Conservation (phyloP, 129 eudicot species). For the Tanacetum coccineum region DNA sequence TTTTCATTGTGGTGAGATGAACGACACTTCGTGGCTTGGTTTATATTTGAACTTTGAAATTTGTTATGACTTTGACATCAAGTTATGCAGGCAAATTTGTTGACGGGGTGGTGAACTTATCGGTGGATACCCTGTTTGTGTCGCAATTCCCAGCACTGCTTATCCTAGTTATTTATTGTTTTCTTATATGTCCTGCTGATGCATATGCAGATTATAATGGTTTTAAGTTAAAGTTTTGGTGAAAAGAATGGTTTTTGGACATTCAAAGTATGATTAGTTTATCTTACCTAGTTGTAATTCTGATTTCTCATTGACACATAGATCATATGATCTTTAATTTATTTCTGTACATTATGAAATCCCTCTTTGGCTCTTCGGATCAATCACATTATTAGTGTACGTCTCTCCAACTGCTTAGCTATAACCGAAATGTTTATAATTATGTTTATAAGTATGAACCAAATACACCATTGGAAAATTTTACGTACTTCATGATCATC, state of each 20-base stretch:
- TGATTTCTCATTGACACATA: constrained; percentile 3
- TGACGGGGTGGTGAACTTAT: constrained; percentile 82
- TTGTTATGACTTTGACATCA: background rate
- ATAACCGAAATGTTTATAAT: background rate
- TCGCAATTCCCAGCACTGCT: constrained; percentile 41
- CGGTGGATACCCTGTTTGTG: constrained; percentile 59
- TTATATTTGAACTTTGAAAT: background rate
- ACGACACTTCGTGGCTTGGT: background rate
- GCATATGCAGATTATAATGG: constrained; percentile 54
- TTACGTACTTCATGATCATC: too few species aligned
- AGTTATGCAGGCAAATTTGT: constrained; percentile 68
- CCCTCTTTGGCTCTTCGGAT: background rate
- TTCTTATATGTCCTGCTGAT: constrained; percentile 39
- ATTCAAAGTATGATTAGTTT: background rate
- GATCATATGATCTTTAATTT: background rate
- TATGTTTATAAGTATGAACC: background rate
- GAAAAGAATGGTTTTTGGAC: background rate
- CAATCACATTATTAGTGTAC: background rate
- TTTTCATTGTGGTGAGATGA: constrained; percentile 66
- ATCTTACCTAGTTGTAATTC: constrained; percentile 4
- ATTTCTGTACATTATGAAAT: constrained; percentile 3
- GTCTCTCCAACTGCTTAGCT: background rate
- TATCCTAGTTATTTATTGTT: constrained; percentile 48
- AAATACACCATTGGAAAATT: too few species aligned
- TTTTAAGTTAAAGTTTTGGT: constrained; percentile 76